Percentiles rank a stretch among this genome's conserved stretches.
These are phyloP conservation scores for Dacryopinax primogenitus DNA, from an alignment of 768 basidiomycete genomes.

Conservation along the genomic window DNA sequence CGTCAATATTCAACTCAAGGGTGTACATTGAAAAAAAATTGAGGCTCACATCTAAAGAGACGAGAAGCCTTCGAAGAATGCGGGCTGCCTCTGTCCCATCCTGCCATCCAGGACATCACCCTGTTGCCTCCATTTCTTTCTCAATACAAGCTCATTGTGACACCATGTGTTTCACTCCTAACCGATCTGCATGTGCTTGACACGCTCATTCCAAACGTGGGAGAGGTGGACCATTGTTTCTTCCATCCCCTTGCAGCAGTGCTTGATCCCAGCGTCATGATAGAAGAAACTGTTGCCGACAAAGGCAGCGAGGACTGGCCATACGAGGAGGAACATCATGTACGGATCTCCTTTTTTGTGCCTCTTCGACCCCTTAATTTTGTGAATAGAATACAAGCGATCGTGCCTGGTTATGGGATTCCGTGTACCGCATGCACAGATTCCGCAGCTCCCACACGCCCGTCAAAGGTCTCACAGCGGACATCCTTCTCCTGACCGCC, in stretches of 20 bases:
- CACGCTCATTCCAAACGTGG: conserved; percentile 41
- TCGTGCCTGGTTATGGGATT: conserved; percentile 37
- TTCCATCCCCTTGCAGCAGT: conserved; percentile 63
- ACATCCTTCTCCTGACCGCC: conserved; percentile 61
- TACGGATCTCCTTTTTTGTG: conserved; percentile 28
- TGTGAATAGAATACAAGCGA: conserved; percentile 44
- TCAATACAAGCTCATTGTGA: conserved; percentile 54
- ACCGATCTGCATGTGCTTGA: conserved; percentile 41
- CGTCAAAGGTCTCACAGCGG: conserved; percentile 71
- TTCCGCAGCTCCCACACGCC: conserved; percentile 67
- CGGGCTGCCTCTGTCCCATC: conserved; percentile 44
- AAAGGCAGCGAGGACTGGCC: conserved; percentile 64
- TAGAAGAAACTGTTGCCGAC: conserved; percentile 38
- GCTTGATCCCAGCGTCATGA: conserved; percentile 44
- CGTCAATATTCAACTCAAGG: no score
- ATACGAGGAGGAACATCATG: conserved; percentile 59
- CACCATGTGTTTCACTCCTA: conserved; percentile 63
- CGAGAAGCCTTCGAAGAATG: conserved; percentile 85
- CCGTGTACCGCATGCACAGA: conserved; percentile 67
- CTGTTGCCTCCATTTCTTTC: conserved; percentile 57
- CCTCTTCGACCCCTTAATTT: background rate
- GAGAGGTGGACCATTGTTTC: conserved; percentile 67
- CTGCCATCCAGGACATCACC: conserved; percentile 47
- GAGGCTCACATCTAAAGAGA: conserved; percentile 33
- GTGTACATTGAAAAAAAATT: no score